phyloP scores from a whole-genome alignment of 2,329 filamentous ascomycete genomes.

The Paradendryphiella salina region DNA sequence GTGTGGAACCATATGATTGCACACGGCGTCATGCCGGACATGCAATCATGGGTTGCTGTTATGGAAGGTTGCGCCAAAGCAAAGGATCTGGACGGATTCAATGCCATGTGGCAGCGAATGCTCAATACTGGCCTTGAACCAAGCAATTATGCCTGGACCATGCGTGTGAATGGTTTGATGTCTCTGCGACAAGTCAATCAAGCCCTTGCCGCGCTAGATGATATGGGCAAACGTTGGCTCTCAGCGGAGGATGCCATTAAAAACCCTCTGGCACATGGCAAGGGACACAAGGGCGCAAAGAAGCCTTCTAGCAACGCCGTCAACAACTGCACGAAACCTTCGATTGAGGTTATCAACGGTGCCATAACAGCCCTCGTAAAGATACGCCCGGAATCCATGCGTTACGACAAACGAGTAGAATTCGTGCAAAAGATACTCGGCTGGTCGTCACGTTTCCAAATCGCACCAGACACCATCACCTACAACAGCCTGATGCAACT shows the following conservation, averaged over 20 bases:
- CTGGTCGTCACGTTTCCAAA: slow-evolving; percentile 50
- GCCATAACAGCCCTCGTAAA: slow-evolving; percentile 65
- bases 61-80: slow-evolving; percentile 69
- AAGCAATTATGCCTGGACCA: slow-evolving; percentile 70
- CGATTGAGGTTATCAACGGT: slow-evolving; percentile 69
- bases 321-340: slow-evolving; percentile 59
- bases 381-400: slow-evolving; percentile 30
- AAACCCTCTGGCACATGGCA: slow-evolving; percentile 11
- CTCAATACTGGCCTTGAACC: slow-evolving; percentile 60
- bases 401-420: slow-evolving; percentile 49
- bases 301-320: slow-evolving; percentile 25
- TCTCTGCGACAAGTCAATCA: slow-evolving; percentile 56
- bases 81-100: slow-evolving; percentile 62
- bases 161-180: slow-evolving; percentile 68
- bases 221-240: slow-evolving; percentile 67
- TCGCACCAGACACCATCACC: slow-evolving; percentile 54
- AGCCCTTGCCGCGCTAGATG: slow-evolving; percentile 65
- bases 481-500: slow-evolving; percentile 72
- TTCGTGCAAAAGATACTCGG: slow-evolving; percentile 46
- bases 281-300: slow-evolving; percentile 15
- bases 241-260: slow-evolving; percentile 37
- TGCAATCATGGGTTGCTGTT: slow-evolving; percentile 73
- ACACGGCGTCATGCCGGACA: slow-evolving; percentile 60
- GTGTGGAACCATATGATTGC: slow-evolving; percentile 62
- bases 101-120: slow-evolving; percentile 70